A percentile compares a stretch with the other conserved stretches of the same genome.
phyloP scores from a whole-genome alignment of 2,329 filamentous ascomycete genomes.

The Phoma sp. region DNA sequence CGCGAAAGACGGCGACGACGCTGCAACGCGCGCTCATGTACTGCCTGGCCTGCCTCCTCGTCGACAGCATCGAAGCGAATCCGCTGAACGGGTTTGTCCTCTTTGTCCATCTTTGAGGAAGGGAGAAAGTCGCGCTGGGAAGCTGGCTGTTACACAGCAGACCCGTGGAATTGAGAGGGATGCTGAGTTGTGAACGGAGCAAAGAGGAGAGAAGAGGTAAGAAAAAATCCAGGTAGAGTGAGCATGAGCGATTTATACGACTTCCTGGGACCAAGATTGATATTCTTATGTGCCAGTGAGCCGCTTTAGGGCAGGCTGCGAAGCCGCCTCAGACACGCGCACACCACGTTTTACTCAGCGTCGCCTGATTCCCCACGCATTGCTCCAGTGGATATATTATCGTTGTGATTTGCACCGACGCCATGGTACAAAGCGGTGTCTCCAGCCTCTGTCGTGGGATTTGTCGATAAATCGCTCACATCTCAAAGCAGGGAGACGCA shows the following conservation, averaged over 20 bases:
- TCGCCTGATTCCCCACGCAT: neutral
- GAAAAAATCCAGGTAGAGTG: neutral
- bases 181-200: slow-evolving; percentile 3
- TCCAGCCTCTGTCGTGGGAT: slow-evolving; percentile 17
- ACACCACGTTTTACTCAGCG: neutral
- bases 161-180: slow-evolving; percentile 11
- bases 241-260: slow-evolving; percentile 18
- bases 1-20: slow-evolving; percentile 24
- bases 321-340: slow-evolving; percentile 7
- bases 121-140: slow-evolving; percentile 8
- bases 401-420: neutral
- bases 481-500: slow-evolving; percentile 14
- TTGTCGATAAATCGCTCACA: slow-evolving; percentile 37
- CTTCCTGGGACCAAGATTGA: slow-evolving; percentile 5
- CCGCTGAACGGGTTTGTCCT: slow-evolving; percentile 29
- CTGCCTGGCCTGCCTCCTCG: slow-evolving; percentile 43
- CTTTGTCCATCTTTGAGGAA: slow-evolving; percentile 32
- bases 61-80: slow-evolving; percentile 34
- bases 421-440: slow-evolving; percentile 9
- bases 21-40: slow-evolving; percentile 27
- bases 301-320: slow-evolving; percentile 1
- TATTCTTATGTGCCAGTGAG: slow-evolving; percentile 8
- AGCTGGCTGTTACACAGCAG: slow-evolving; percentile 16
- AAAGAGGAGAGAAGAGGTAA: slow-evolving; percentile 15
- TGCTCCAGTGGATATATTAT: neutral